Conservation (phyloP, 2,329 filamentous ascomycete species). For the Alternaria postmessia region DNA sequence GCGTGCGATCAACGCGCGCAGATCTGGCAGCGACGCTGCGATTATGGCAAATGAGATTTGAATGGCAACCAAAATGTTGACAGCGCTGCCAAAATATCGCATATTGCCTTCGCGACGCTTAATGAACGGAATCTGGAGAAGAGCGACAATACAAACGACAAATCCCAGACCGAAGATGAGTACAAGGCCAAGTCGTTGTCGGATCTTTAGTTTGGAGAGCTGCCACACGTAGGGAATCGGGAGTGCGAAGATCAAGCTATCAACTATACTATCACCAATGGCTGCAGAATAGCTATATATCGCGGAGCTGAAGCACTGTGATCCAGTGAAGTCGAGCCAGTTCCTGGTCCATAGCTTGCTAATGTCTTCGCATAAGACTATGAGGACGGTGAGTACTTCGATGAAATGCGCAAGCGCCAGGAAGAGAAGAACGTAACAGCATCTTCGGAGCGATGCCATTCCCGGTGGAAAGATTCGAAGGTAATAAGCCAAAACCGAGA, state of each 20-base stretch:
- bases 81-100: constrained; percentile 35
- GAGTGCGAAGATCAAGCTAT: constrained; percentile 37
- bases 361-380: constrained; percentile 34
- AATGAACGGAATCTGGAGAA: constrained; percentile 41
- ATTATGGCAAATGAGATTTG: constrained; percentile 38
- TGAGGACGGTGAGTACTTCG: constrained; percentile 34
- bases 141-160: constrained; percentile 37
- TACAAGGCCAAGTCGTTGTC: constrained; percentile 33
- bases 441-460: constrained; percentile 25
- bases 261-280: constrained; percentile 36
- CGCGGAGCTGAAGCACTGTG: constrained; percentile 36
- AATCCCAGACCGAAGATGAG: constrained; percentile 37
- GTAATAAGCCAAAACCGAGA: constrained; percentile 48
- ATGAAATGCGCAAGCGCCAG: constrained; percentile 30
- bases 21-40: constrained; percentile 37
- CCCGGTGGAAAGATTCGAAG: constrained; percentile 46
- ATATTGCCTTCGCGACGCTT: constrained; percentile 25
- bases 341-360: constrained; percentile 32
- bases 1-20: constrained; percentile 33
- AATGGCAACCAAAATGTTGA: constrained; percentile 39
- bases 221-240: constrained; percentile 38
- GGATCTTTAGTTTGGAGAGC: constrained; percentile 27
- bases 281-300: constrained; percentile 39
- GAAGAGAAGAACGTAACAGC: constrained; percentile 28
- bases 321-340: constrained; percentile 32